Conservation (phyloP, 1,284 basidiomycete genomes). For the Tremellales sp. region DNA sequence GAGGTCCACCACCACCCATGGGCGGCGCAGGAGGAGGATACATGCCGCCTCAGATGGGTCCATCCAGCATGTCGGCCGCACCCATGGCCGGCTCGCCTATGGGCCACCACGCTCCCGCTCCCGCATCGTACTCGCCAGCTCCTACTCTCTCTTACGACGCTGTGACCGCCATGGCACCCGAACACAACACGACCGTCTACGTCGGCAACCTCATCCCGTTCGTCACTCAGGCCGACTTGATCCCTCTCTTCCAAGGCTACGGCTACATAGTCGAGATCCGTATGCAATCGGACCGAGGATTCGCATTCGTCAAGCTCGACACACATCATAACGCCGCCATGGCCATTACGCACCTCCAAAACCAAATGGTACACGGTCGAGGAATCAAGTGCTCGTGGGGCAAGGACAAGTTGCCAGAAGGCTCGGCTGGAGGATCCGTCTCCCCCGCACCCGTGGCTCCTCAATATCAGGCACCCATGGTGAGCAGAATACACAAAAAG, state of each 20-base stretch:
- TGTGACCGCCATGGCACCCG: constrained; percentile 81
- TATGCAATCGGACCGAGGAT: constrained; percentile 96
- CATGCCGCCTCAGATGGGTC: constrained; percentile 7
- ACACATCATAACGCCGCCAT: constrained; percentile 95
- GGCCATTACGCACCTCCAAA: constrained; percentile 92
- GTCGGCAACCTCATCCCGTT: constrained; percentile 97
- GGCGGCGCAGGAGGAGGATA: constrained; percentile 1
- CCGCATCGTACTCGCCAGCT: constrained; percentile 10
- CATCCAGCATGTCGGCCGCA: not conserved
- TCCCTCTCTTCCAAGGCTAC: constrained; percentile 87
- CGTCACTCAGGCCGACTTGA: constrained; percentile 89
- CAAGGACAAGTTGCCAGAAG: constrained; percentile 64
- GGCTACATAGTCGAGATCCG: constrained; percentile 97
- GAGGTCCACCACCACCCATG: constrained; percentile 9
- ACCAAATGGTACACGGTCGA: constrained; percentile 89
- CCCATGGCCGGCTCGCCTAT: not conserved
- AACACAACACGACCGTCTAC: constrained; percentile 93
- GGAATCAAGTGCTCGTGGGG: constrained; percentile 98
- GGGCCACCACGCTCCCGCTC: constrained; percentile 3
- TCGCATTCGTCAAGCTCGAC: constrained; percentile 97
- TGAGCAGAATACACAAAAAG: no score
- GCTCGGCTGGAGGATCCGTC: constrained; percentile 7
- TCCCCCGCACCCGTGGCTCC: constrained; percentile 5
- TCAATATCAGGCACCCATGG: constrained; percentile 15
- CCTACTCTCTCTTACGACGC: constrained; percentile 74